Evolutionary conservation across 2,329 filamentous ascomycete genomes (phyloP).

Genomic region (Catunica adiposa): DNA sequence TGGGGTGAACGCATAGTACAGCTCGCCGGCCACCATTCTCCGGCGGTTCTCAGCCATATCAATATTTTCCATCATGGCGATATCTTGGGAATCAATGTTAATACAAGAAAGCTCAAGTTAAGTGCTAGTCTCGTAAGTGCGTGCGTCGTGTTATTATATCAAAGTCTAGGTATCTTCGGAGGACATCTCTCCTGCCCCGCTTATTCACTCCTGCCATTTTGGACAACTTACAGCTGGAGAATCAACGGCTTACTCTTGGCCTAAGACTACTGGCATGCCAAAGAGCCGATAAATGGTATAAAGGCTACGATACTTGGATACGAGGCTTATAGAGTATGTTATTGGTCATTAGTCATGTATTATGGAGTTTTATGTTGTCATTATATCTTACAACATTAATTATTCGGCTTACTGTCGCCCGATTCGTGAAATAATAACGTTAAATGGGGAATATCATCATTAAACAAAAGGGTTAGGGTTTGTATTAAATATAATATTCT

Average conservation of each 20-base stretch:
- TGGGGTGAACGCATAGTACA: conserved; percentile 59
- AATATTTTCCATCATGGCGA: not conserved
- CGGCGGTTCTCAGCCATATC: conserved; percentile 8
- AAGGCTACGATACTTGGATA: no score
- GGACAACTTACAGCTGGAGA: not conserved
- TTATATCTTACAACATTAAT: no score
- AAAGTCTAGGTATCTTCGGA: not conserved
- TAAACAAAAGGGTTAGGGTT: no score
- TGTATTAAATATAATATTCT: no score
- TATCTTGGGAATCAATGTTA: not conserved
- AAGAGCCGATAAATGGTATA: no score
- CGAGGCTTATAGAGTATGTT: no score
- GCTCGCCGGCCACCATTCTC: conserved; percentile 48
- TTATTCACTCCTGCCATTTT: not conserved
- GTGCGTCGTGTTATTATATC: no score
- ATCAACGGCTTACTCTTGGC: not conserved
- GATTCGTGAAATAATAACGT: no score
- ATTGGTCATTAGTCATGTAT: no score
- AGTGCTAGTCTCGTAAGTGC: not conserved
- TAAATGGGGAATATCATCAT: no score
- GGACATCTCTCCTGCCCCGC: not conserved
- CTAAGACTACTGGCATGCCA: not conserved
- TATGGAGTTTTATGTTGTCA: no score
- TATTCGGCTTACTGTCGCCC: no score
- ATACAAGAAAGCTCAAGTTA: not conserved